These are phyloP conservation scores for Aleurites moluccanus DNA, from an alignment of 441 rosid genomes.

Conservation along the genomic window DNA sequence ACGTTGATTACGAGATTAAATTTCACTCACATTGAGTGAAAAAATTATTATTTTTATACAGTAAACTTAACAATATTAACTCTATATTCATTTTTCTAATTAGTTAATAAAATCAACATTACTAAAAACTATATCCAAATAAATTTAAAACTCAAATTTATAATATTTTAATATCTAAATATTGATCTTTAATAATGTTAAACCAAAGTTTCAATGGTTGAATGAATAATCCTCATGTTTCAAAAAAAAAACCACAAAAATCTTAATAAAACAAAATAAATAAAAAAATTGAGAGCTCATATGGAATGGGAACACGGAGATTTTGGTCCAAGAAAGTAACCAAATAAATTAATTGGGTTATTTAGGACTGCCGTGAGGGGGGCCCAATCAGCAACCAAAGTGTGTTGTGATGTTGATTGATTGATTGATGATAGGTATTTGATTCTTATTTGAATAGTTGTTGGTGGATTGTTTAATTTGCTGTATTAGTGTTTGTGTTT, in stretches of 20 bases:
- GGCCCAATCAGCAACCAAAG: not conserved
- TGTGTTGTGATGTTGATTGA: constrained; percentile 14
- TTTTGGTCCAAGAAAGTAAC: not conserved
- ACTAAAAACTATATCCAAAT: no score
- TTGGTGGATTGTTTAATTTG: constrained; percentile 2
- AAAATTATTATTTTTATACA: no score
- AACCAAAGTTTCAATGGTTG: no score
- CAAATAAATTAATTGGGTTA: not conserved
- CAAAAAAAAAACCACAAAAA: no score
- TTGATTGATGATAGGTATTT: constrained; percentile 15
- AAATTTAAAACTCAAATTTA: no score
- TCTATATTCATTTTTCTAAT: no score
- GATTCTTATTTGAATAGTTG: constrained; percentile 13
- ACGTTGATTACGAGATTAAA: no score
- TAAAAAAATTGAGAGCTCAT: not conserved
- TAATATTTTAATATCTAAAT: no score
- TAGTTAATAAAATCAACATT: no score
- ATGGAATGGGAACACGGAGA: not conserved
- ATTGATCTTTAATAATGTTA: no score
- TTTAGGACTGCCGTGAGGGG: not conserved
- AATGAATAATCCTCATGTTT: constrained; percentile 30
- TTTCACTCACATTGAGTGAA: no score
- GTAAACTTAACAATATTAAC: no score
- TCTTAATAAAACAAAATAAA: not conserved
- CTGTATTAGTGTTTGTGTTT: not conserved